Conservation (phyloP, 2,329 filamentous ascomycete genomes). For the Fusarium cyanostomum region DNA sequence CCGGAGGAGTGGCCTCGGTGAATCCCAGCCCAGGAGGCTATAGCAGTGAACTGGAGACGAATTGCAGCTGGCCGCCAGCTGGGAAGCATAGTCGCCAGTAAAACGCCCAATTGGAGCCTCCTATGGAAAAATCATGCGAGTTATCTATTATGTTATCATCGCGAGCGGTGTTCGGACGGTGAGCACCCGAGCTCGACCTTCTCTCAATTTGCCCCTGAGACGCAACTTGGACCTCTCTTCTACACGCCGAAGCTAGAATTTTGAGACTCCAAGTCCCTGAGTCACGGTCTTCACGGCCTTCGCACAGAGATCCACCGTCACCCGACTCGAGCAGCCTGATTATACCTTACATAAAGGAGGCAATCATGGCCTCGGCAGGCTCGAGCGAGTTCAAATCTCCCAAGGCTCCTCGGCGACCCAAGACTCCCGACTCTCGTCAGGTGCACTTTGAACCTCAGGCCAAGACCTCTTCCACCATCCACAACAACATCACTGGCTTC, state of each 20-base stretch:
- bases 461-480: conserved; percentile 10
- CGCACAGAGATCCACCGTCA: not conserved
- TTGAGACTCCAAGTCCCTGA: conserved; percentile 10
- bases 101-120: not conserved
- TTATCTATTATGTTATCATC: not conserved
- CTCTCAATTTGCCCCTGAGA: not conserved
- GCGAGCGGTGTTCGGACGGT: not conserved
- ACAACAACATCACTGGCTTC: conserved; percentile 17
- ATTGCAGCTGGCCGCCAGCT: conserved; percentile 17
- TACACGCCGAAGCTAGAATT: not conserved
- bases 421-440: conserved; percentile 44
- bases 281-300: conserved; percentile 6
- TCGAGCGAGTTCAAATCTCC: conserved; percentile 42
- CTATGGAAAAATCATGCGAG: not conserved
- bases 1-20: not conserved
- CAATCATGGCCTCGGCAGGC: conserved; percentile 43
- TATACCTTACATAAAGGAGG: conserved; percentile 11
- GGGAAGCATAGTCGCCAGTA: not conserved
- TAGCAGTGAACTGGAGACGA: not conserved
- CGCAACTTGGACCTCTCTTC: not conserved
- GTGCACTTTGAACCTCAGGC: conserved; percentile 44
- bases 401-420: conserved; percentile 44
- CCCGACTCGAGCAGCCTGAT: not conserved
- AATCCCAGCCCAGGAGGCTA: not conserved
- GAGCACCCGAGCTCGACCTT: not conserved